Base-by-base conservation (phyloP, 2,329 filamentous ascomycete species). In the Apiospora saccharicola region DNA sequence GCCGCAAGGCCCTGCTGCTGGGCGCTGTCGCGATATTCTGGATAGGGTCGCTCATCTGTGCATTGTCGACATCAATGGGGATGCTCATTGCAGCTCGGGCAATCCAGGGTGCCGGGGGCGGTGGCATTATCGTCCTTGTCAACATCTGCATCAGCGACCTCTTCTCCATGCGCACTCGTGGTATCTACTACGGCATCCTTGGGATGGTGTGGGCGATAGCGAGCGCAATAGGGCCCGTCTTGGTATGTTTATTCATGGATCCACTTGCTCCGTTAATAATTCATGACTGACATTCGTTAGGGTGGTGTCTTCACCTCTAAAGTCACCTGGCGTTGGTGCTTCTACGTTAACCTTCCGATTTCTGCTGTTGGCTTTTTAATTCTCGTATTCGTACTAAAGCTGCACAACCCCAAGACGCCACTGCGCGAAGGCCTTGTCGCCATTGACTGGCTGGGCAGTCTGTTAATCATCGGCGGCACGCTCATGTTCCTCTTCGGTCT, bases 401-500 rank as follows among this genome's bases (percentile, higher is more conserved):
- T 94, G 30, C 90, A 93, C 79, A 92, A 91, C 46, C 92, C 92
- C 0, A 86, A 86, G 71, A 94, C 92, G 0, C 87, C 90, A 0
- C 79, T 93, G 14, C 82, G 85, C 70, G 81, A 90, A 69, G 92
- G 92, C 0, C 82, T 94, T 6, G 86, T 88, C 44, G 91, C 91
- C 24, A 85, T 91, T 67, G 89, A 91, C 80, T 91, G 89, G 89
- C 74, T 84, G 0, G 88, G 88, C 47, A 88, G 85, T 72, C 19
- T 87, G 5, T 82, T 88, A 43, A 90, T 97, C 79, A 88, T 95
- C 34, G 93, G 92, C 57, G 94, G 92, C 26, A 95, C 93, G 0
- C 85, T 97, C 26, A 96, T 97, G 93, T 86, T 97, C 75, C 89
- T 98, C 4, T 90, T 98, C 57, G 95, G 94, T 0, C 89, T 98